Evolutionary conservation across 257 asterid genomes (phyloP), one percentile per base, ranked within the genome.

Genomic region (Solanum ahanhuiri): DNA sequence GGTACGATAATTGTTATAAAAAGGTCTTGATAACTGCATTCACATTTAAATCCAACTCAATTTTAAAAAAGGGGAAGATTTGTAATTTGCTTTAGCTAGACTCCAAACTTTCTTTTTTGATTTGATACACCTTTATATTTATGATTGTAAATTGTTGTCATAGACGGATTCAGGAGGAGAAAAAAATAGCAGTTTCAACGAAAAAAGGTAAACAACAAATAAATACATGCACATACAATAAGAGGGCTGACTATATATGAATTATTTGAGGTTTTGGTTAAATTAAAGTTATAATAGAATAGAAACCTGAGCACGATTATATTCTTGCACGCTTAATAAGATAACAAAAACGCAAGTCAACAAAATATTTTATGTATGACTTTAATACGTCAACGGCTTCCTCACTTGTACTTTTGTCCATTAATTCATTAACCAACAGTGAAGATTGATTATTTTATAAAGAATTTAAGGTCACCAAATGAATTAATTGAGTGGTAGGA

Each of bases 261-360:
- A 77, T 43, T 41, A 25, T 43, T 77, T 1, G 83, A 25, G 37
- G 63, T n/a, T 34, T 18, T 64, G 6, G 63, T 77, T 28, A 60
- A 64, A 15, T 48, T 70, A 70, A 45, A 33, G 0, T 51, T 45
- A 45, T 45, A 23, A 87, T 39, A n/a, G 23, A 15, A 37, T 15
- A 66, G 41, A 67, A 39, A 37, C 4, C 34, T 7, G 37, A 58
- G 17, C 58, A 83, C 23, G 41, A 76, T 51, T 83, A 31, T 66
- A 70, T 77, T 81, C 31, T 33, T 58, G 88, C 87, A 35, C 87
- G 87, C 89, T 33, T 84, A 45, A 45, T 45, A 1, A 85, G 83
- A 88, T 67, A 90, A 77, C 64, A 77, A 77, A 48, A 48, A 14
- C 7, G 64, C 20, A 79, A 20, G 90, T 87, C 89, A 90, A 85